phyloP scores from a whole-genome alignment of 768 basidiomycete genomes.

The Dacryopinax spathularia region DNA sequence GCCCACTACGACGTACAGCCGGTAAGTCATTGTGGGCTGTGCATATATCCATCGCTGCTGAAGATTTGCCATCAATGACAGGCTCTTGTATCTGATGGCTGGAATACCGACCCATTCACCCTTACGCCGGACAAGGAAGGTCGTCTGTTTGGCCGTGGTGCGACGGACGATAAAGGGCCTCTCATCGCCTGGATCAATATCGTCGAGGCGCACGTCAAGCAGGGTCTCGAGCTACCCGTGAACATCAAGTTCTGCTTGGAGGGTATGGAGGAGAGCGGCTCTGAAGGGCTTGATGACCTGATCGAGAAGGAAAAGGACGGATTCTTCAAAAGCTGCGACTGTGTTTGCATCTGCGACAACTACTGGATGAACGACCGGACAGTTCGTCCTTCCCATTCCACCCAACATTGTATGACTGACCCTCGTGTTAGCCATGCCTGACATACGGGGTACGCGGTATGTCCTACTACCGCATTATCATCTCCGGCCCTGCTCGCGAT shows the following conservation, averaged over 20 bases:
- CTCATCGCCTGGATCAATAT: constrained; percentile 82
- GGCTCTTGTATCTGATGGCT: constrained; percentile 53
- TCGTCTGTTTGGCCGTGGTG: constrained; percentile 70
- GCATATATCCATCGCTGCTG: not conserved
- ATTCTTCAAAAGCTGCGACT: constrained; percentile 80
- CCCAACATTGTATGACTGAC: not conserved
- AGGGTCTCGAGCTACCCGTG: constrained; percentile 60
- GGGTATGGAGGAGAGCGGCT: constrained; percentile 92
- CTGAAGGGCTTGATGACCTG: constrained; percentile 78
- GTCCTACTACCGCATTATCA: constrained; percentile 66
- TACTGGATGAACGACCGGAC: constrained; percentile 2
- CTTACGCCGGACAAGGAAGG: constrained; percentile 43
- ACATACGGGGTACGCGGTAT: constrained; percentile 86
- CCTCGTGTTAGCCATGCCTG: constrained; percentile 35
- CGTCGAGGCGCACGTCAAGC: constrained; percentile 61
- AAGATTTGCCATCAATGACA: constrained; percentile 1
- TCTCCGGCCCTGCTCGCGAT: constrained; percentile 74
- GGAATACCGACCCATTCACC: constrained; percentile 74
- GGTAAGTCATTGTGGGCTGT: constrained; percentile 23
- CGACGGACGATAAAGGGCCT: constrained; percentile 85
- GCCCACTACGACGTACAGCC: constrained; percentile 96
- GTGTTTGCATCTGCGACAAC: constrained; percentile 60
- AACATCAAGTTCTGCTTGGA: constrained; percentile 89
- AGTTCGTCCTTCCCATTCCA: not conserved
- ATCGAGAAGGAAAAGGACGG: constrained; percentile 55